Conservation (phyloP, 345 rosid genomes). For the Sisymbrium irio region DNA sequence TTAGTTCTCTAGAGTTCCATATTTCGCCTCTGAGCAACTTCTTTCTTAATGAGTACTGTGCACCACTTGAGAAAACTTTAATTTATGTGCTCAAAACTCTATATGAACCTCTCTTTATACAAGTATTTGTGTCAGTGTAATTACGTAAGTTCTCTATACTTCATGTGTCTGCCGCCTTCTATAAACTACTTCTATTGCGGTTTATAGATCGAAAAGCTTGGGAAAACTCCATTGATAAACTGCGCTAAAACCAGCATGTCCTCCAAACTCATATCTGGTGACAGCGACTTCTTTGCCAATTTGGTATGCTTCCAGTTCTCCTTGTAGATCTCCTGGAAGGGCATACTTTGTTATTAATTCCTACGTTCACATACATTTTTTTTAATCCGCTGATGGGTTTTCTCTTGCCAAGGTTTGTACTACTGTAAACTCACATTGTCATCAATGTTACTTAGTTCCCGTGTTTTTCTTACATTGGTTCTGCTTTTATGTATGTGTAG, state of each 20-base stretch:
- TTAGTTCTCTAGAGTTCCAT: constrained; percentile 27
- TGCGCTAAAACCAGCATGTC: constrained; percentile 99
- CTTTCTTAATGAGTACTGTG: not conserved
- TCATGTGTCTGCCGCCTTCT: not conserved
- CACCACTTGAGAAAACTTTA: not conserved
- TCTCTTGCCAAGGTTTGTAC: no score
- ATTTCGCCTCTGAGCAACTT: not conserved
- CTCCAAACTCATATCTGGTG: constrained; percentile 86
- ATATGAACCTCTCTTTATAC: not conserved
- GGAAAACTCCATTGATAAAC: constrained; percentile 82
- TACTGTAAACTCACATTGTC: no score
- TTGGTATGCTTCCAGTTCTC: constrained; percentile 50
- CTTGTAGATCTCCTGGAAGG: not conserved
- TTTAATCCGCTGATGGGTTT: no score
- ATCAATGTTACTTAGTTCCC: no score
- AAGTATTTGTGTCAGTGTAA: not conserved
- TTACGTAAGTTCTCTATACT: not conserved
- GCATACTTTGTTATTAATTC: not conserved
- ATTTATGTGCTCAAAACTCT: not conserved
- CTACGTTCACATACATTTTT: not conserved
- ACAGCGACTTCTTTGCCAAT: constrained; percentile 92
- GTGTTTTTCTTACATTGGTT: no score
- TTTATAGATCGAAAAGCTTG: constrained; percentile 84
- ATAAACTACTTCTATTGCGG: not conserved
- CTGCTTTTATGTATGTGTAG: no score